Conservation (phyloP, 2,329 filamentous ascomycete species). For the Trichoderma aggressivum region DNA sequence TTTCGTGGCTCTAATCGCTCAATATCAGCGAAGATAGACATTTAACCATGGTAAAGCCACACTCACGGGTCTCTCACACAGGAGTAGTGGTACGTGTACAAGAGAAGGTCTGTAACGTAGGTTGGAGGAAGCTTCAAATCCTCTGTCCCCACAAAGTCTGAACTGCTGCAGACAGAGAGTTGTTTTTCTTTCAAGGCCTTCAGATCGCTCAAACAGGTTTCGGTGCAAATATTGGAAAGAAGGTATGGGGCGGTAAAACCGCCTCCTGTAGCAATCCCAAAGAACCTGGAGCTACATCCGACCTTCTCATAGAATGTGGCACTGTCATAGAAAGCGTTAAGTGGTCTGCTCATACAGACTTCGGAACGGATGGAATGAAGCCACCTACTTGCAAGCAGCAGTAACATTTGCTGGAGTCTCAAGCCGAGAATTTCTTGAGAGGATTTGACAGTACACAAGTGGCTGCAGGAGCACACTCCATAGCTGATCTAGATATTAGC, state of each 20-base stretch:
- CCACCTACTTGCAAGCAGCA: background rate
- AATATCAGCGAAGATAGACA: background rate
- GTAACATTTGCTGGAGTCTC: background rate
- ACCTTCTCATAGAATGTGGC: background rate
- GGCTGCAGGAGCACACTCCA: background rate
- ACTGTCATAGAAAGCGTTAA: background rate
- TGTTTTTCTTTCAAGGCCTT: background rate
- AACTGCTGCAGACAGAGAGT: background rate
- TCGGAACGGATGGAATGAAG: background rate
- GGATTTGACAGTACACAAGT: background rate
- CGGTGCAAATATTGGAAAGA: background rate
- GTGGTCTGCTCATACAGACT: background rate
- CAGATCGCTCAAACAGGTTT: background rate
- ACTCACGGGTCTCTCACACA: background rate
- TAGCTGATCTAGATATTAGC: background rate
- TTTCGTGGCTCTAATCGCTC: background rate
- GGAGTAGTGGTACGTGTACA: background rate
- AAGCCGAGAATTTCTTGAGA: background rate
- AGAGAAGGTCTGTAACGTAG: background rate
- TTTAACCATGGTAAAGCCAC: background rate
- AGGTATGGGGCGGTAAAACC: background rate
- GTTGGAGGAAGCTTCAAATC: background rate
- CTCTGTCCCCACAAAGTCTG: background rate
- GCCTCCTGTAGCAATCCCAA: background rate
- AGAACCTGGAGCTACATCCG: background rate